Conservation (phyloP, 2,329 filamentous ascomycete genomes). For the Aureobasidium sp. region DNA sequence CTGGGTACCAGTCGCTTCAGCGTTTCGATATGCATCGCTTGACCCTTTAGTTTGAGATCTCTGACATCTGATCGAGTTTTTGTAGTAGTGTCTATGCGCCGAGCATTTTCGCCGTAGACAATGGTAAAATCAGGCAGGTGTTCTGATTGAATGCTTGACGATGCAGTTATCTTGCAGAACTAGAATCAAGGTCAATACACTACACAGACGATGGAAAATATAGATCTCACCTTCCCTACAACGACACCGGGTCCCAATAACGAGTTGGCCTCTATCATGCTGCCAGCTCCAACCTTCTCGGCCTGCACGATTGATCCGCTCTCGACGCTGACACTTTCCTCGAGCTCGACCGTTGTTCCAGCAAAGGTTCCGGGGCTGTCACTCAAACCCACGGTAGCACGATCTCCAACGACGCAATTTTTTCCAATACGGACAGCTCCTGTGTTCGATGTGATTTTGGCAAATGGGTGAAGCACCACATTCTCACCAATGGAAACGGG, state of each 20-base stretch:
- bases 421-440: conserved; percentile 37
- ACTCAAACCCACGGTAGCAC: conserved; percentile 32
- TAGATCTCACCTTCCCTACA: conserved; percentile 34
- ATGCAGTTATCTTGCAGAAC: conserved; percentile 37
- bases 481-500: conserved; percentile 71
- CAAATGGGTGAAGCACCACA: conserved; percentile 78
- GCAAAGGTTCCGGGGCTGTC: conserved; percentile 13
- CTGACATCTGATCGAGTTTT: conserved; percentile 22
- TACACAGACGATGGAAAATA: not conserved
- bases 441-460: conserved; percentile 39
- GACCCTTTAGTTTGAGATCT: conserved; percentile 25
- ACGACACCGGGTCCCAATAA: conserved; percentile 31
- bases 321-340: conserved; percentile 37
- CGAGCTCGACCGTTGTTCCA: conserved; percentile 29
- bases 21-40: conserved; percentile 27
- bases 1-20: conserved; percentile 28
- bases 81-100: conserved; percentile 33
- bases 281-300: conserved; percentile 23
- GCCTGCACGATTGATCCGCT: conserved; percentile 34
- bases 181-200: conserved; percentile 17
- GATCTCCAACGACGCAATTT: conserved; percentile 69
- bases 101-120: conserved; percentile 32
- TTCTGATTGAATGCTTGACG: conserved; percentile 30
- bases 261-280: conserved; percentile 24
- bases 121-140: conserved; percentile 38